phyloP scores from a whole-genome alignment of 2,329 filamentous ascomycete species.

The Sporothrix euskadiensis region DNA sequence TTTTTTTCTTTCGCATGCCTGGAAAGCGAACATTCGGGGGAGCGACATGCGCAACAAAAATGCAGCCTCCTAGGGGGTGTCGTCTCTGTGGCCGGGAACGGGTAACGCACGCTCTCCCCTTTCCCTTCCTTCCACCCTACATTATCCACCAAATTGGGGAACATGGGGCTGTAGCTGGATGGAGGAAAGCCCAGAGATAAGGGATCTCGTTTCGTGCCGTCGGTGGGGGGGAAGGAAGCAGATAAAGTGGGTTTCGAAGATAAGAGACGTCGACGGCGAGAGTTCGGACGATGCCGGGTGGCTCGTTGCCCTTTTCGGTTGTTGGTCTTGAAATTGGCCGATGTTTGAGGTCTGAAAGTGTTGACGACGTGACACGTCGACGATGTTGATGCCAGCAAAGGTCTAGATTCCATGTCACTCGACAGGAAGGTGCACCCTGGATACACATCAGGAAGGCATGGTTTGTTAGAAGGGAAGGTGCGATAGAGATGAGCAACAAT shows the following conservation, averaged over 20 bases:
- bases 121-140: neutral
- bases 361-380: neutral
- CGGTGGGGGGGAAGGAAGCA: neutral
- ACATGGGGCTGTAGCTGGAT: constrained; percentile 1
- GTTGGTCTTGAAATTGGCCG: neutral
- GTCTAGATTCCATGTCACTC: neutral
- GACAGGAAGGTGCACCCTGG: neutral
- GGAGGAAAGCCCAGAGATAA: neutral
- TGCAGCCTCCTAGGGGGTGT: neutral
- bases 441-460: neutral
- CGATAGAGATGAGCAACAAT: neutral
- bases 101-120: neutral
- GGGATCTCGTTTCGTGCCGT: constrained; percentile 19
- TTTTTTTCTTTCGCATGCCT: neutral
- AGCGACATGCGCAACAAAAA: neutral
- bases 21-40: constrained; percentile 4
- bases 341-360: neutral
- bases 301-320: constrained; percentile 3
- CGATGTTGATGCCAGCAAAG: neutral
- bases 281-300: constrained; percentile 18
- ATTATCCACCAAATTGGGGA: neutral
- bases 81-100: neutral
- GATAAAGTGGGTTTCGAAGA: neutral
- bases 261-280: neutral
- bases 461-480: neutral